Base-by-base conservation (phyloP, 106 monocot genomes). In the Ottelia alismoides region DNA sequence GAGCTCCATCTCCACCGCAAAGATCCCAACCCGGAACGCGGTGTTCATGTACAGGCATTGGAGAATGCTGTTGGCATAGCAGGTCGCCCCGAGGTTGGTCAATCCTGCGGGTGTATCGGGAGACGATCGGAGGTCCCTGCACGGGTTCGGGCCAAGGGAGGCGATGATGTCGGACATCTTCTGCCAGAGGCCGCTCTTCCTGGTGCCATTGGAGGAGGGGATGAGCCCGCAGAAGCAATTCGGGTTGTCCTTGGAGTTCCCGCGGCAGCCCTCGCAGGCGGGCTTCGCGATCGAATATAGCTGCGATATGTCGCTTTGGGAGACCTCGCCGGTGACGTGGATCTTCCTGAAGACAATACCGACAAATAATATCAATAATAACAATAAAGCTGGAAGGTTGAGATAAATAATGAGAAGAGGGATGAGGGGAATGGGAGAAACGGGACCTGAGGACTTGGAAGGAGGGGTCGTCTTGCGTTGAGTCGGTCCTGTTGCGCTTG, bases 1-100 rank as follows among this genome's bases (percentile, higher is more conserved):
- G 53, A 88, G 63, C 18, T 85, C 85, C 17, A 71, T 47, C 60
- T 98, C 89, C 27, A 89, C 66, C 27, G 89, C 81, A 57, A 98
- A 85, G 31, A 89, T 89, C 30, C 96, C 76, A 25, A 50, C 47
- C 31, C 96, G 70, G 25, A 98, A 98, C 9, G 76, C 54, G 2
- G 66, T 66, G 55, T 98, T 98, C 96, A 98, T 98, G 53, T 85
- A 98, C 65, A 98, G 89, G 64, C 89, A 98, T 56, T 98, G 96
- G 45, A 98, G 88, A 66, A 98, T 89, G 69, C 96, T 89, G 52
- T 98, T 96, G 17, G 96, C 96, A 85, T 98, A 98, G 69, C 96
- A 98, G 46, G 96, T 98, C 19, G 96, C 96, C 30, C 96, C 96
- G 27, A 89, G 62, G 44, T 98, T 98, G 35, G 96, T 98, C 64